Conservation (phyloP, 129 eudicot species). For the Centaurea solstitialis region DNA sequence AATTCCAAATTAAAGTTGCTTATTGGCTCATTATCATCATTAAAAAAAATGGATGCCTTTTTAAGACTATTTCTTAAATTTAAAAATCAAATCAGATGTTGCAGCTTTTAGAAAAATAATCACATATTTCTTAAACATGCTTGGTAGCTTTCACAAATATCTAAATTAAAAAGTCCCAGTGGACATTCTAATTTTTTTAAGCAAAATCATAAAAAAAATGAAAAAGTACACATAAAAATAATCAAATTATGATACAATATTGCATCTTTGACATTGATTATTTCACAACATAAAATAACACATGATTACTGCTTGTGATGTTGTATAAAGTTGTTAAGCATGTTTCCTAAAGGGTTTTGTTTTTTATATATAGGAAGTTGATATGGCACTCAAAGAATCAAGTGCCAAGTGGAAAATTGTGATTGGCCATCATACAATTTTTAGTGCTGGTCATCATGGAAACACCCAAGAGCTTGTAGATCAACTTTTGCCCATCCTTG, state of each 20-base stretch:
- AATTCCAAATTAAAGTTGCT: too few species aligned
- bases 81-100: too few species aligned
- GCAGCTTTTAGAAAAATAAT: too few species aligned
- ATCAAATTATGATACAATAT: neutral
- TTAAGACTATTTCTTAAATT: too few species aligned
- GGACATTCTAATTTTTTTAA: neutral
- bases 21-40: too few species aligned
- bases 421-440: constrained; percentile 81
- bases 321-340: neutral
- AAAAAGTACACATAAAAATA: neutral
- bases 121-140: too few species aligned
- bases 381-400: constrained; percentile 62
- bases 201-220: too few species aligned
- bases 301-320: too few species aligned
- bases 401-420: constrained; percentile 81
- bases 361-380: constrained; percentile 50
- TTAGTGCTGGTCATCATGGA: constrained; percentile 74
- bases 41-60: too few species aligned
- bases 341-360: neutral
- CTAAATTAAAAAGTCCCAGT: neutral
- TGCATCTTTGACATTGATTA: neutral
- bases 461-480: constrained; percentile 64
- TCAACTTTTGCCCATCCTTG: constrained; percentile 68
- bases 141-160: too few species aligned
- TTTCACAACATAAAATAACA: too few species aligned